These are phyloP conservation scores for Bruguiera hainesii DNA, from an alignment of 441 rosid species.

Conservation along the genomic window DNA sequence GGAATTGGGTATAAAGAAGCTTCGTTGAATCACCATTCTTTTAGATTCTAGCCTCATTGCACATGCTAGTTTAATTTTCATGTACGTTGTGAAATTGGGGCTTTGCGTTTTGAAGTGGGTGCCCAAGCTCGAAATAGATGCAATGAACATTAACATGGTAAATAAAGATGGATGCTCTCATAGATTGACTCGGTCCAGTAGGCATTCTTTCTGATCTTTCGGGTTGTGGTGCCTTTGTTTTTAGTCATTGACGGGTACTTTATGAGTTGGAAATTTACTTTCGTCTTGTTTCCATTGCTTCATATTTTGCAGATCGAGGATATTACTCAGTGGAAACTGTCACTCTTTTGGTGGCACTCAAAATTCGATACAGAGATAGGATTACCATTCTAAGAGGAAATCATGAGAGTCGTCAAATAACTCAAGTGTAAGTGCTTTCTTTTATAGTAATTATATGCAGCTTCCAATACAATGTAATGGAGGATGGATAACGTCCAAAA, in stretches of 20 bases:
- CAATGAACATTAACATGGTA: background rate
- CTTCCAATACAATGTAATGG: background rate
- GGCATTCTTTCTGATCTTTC: no score
- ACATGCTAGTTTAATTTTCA: no score
- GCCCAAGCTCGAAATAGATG: no score
- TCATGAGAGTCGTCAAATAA: slow-evolving; percentile 87
- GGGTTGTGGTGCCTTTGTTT: background rate
- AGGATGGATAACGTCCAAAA: background rate
- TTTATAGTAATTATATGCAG: background rate
- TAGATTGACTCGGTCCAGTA: background rate
- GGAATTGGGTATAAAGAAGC: no score
- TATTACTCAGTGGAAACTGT: slow-evolving; percentile 93
- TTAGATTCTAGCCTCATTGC: no score
- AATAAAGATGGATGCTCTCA: background rate
- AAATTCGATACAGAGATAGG: slow-evolving; percentile 89
- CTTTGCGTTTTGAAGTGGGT: background rate
- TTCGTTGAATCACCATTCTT: no score
- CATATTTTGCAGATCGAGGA: slow-evolving; percentile 70
- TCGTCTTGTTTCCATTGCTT: no score
- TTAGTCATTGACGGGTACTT: background rate
- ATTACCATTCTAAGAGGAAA: slow-evolving; percentile 85
- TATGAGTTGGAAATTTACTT: background rate
- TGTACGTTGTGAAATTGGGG: background rate
- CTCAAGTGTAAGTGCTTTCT: slow-evolving; percentile 71
- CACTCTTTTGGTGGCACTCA: slow-evolving; percentile 77